A percentile compares a stretch with the other conserved stretches of the same genome.
Conservation (phyloP, 306 rosid species). For the Myrica gale region DNA sequence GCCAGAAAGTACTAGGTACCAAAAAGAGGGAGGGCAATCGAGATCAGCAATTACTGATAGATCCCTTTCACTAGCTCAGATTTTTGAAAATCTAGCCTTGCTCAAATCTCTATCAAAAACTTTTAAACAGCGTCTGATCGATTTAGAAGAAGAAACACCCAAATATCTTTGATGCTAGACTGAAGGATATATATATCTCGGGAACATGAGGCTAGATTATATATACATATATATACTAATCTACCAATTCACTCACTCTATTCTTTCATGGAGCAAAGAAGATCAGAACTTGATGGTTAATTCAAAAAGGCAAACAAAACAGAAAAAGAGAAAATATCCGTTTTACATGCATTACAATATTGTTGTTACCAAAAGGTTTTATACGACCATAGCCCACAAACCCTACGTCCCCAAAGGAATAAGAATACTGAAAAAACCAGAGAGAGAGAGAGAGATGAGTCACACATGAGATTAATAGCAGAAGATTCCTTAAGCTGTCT, state of each 20-base stretch:
- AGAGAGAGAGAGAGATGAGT: neutral
- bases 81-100: neutral
- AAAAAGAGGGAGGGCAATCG: neutral
- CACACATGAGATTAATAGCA: neutral
- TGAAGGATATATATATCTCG: too few species aligned
- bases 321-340: neutral
- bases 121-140: neutral
- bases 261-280: too few species aligned
- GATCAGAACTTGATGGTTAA: too few species aligned
- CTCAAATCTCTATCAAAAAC: neutral
- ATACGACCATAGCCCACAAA: neutral
- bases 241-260: too few species aligned
- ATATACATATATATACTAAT: too few species aligned
- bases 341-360: too few species aligned
- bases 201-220: too few species aligned
- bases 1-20: neutral
- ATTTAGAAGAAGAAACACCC: neutral
- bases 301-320: too few species aligned
- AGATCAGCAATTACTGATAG: neutral
- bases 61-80: neutral
- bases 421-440: too few species aligned
- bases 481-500: slow-evolving; percentile 3
- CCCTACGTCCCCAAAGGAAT: neutral
- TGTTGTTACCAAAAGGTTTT: neutral
- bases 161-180: neutral